phyloP scores from a whole-genome alignment of 2,329 filamentous ascomycete genomes.

The Colletotrichum sp. region DNA sequence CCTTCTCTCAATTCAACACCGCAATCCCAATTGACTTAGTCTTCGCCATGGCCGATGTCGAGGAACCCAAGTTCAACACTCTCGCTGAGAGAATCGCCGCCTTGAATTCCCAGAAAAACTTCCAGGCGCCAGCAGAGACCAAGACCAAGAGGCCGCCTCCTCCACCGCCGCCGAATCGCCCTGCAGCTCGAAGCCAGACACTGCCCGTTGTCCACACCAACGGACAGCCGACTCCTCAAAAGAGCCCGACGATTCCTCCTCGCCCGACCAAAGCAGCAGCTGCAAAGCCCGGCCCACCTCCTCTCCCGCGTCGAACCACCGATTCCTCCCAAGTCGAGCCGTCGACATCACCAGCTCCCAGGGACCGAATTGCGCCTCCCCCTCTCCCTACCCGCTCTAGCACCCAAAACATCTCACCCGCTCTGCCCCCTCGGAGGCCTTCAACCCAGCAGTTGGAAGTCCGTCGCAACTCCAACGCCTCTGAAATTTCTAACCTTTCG shows the following conservation, averaged over 20 bases:
- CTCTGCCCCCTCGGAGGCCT: conserved; percentile 55
- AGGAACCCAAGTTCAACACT: conserved; percentile 66
- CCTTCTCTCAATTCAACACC: not conserved
- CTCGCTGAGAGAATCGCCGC: conserved; percentile 69
- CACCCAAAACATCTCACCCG: conserved; percentile 45
- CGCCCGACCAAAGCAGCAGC: conserved; percentile 32
- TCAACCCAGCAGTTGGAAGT: conserved; percentile 47
- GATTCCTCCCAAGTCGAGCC: conserved; percentile 24
- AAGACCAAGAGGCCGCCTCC: conserved; percentile 46
- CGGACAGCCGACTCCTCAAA: conserved; percentile 19
- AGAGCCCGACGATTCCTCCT: conserved; percentile 43
- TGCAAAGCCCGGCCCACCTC: conserved; percentile 37
- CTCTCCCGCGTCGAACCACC: conserved; percentile 43
- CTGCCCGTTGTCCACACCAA: conserved; percentile 36
- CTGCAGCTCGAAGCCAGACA: conserved; percentile 41
- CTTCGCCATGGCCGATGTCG: conserved; percentile 60
- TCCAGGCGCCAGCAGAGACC: conserved; percentile 44
- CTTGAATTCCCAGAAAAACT: conserved; percentile 66
- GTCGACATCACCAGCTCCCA: conserved; percentile 27
- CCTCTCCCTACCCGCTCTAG: conserved; percentile 43
- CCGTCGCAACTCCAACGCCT: conserved; percentile 62
- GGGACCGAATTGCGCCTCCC: conserved; percentile 35
- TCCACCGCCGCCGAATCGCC: conserved; percentile 49
- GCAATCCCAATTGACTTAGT: not conserved
- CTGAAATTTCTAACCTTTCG: conserved; percentile 60